These are phyloP conservation scores for Coemansia sp. DNA, from an alignment of 192 early-diverging fungal species.

Conservation along the genomic window DNA sequence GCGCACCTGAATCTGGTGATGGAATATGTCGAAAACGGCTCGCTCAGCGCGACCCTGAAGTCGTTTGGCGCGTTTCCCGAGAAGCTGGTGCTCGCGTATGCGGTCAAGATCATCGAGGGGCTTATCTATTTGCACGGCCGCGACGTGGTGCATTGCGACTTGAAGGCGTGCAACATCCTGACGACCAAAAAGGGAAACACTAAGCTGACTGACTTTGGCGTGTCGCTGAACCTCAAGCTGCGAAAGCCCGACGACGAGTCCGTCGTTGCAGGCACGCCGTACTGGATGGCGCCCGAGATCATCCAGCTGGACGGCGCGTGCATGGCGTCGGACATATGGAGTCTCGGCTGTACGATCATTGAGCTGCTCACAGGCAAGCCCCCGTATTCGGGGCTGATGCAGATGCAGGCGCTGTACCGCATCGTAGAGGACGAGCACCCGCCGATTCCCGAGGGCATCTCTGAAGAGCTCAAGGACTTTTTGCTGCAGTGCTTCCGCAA, in stretches of 20 bases:
- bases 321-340: slow-evolving; percentile 92
- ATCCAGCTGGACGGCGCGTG: slow-evolving; percentile 89
- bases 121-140: slow-evolving; percentile 86
- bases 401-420: slow-evolving; percentile 89
- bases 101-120: slow-evolving; percentile 85
- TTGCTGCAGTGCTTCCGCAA: slow-evolving; percentile 83
- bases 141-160: slow-evolving; percentile 89
- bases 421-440: slow-evolving; percentile 92
- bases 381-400: slow-evolving; percentile 79
- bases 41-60: slow-evolving; percentile 76
- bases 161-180: slow-evolving; percentile 95
- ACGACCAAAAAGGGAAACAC: slow-evolving; percentile 95
- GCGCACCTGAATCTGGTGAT: slow-evolving; percentile 78
- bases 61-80: slow-evolving; percentile 91
- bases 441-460: slow-evolving; percentile 77
- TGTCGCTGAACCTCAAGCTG: slow-evolving; percentile 81
- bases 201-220: slow-evolving; percentile 96
- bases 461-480: slow-evolving; percentile 77
- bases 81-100: slow-evolving; percentile 80
- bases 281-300: slow-evolving; percentile 90
- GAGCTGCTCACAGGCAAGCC: slow-evolving; percentile 92
- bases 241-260: slow-evolving; percentile 63
- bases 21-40: slow-evolving; percentile 93
- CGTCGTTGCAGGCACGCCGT: slow-evolving; percentile 79
- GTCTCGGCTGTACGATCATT: slow-evolving; percentile 89